These are phyloP conservation scores for Poa pratensis DNA, from an alignment of 176 grass and related monocot genomes.

Conservation along the genomic window DNA sequence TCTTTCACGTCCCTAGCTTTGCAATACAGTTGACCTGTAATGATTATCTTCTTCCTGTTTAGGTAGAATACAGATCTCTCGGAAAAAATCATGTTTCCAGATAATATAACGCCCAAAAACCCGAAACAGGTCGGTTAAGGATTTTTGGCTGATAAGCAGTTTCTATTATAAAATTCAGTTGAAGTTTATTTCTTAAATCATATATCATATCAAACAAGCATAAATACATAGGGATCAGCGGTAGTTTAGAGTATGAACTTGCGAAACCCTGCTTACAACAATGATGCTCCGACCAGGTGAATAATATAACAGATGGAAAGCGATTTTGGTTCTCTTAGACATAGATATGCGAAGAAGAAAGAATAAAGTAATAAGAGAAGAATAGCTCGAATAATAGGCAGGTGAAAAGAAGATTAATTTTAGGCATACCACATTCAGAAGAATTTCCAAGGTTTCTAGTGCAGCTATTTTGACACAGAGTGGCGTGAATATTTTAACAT, in stretches of 20 bases:
- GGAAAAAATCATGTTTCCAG: neutral
- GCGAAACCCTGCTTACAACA: neutral
- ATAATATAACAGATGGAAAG: conserved; percentile 8
- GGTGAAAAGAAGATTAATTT: conserved; percentile 25
- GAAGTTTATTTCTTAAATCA: conserved; percentile 4
- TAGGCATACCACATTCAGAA: conserved; percentile 74
- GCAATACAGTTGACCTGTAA: neutral
- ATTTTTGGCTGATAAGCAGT: neutral
- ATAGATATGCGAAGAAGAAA: neutral
- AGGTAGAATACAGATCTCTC: neutral
- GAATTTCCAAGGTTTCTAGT: conserved; percentile 76
- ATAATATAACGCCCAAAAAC: neutral
- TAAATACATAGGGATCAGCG: neutral
- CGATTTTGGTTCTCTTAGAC: neutral
- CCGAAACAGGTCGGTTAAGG: neutral
- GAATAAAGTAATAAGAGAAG: conserved; percentile 9
- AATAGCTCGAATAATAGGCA: neutral
- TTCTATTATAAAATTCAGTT: neutral
- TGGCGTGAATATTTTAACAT: conserved; percentile 42
- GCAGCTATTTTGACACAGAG: conserved; percentile 79
- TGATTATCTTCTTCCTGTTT: neutral
- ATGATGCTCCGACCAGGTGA: neutral
- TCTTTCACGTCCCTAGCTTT: neutral
- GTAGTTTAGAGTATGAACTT: conserved; percentile 7
- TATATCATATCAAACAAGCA: neutral